phyloP scores from a whole-genome alignment of 257 asterid genomes.

The Nicotiana tomentosiformis region DNA sequence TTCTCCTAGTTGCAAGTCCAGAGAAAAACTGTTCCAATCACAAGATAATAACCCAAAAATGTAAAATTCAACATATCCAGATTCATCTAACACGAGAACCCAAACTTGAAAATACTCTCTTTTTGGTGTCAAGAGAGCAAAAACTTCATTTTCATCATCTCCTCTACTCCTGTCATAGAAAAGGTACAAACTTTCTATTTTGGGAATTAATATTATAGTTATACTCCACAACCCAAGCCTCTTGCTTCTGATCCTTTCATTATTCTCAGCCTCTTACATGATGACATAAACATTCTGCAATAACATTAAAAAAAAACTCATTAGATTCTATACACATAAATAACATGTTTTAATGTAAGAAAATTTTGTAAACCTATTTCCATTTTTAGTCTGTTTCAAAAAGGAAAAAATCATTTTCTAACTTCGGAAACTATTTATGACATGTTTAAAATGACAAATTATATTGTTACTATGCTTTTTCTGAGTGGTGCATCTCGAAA shows the following conservation, averaged over 20 bases:
- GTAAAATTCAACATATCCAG: neutral
- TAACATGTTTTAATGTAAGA: no score
- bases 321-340: neutral
- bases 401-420: no score
- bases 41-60: neutral
- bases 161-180: neutral
- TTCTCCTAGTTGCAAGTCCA: conserved; percentile 1
- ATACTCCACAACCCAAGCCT: conserved; percentile 38
- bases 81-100: conserved; percentile 8
- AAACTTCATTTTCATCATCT: neutral
- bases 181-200: neutral
- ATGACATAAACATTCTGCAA: conserved; percentile 55
- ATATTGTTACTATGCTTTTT: no score
- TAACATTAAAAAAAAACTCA: neutral
- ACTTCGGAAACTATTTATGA: no score
- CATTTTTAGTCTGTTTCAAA: no score
- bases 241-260: conserved; percentile 58
- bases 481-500: no score
- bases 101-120: conserved; percentile 1
- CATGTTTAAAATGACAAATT: no score
- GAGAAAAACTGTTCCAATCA: neutral
- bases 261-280: conserved; percentile 61
- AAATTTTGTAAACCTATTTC: no score
- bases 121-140: neutral
- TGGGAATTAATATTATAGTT: neutral